phyloP scores from a whole-genome alignment of 345 rosid genomes.

The Populus alba region DNA sequence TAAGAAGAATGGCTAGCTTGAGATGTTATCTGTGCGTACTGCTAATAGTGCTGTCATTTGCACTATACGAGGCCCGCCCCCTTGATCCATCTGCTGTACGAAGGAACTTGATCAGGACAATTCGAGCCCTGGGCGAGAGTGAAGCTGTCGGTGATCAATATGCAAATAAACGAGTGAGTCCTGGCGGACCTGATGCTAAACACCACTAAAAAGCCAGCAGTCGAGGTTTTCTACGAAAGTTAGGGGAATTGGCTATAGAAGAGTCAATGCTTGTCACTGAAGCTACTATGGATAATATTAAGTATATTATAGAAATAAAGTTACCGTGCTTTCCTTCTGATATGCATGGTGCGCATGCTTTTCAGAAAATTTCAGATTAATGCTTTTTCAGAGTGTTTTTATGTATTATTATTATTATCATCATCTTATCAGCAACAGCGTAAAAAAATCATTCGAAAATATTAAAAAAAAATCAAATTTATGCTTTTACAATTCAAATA shows the following conservation, averaged over 20 bases:
- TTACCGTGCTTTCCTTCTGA: not conserved
- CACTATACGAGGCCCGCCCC: not conserved
- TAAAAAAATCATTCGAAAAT: too few species aligned
- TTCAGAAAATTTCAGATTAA: too few species aligned
- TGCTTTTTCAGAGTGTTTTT: too few species aligned
- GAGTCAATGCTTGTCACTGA: not conserved
- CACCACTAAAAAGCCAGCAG: slow-evolving; percentile 40
- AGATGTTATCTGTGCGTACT: slow-evolving; percentile 16
- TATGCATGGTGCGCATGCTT: too few species aligned
- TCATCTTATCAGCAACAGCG: too few species aligned
- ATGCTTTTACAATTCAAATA: too few species aligned
- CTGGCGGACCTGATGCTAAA: slow-evolving; percentile 54
- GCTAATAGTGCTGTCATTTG: slow-evolving; percentile 7
- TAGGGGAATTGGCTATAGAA: not conserved
- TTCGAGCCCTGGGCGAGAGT: slow-evolving; percentile 19
- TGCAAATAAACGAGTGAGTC: slow-evolving; percentile 35
- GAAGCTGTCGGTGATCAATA: not conserved
- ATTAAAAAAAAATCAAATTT: too few species aligned
- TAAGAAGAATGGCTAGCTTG: slow-evolving; percentile 15
- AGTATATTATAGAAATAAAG: not conserved
- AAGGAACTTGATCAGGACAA: slow-evolving; percentile 17
- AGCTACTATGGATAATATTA: not conserved
- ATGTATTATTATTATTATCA: too few species aligned
- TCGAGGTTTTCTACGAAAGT: not conserved
- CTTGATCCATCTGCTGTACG: slow-evolving; percentile 4